Evolutionary conservation across 2,329 filamentous ascomycete species (phyloP), one percentile per base, ranked within the genome.

Genomic region (Ceratocystis eucalypticola): DNA sequence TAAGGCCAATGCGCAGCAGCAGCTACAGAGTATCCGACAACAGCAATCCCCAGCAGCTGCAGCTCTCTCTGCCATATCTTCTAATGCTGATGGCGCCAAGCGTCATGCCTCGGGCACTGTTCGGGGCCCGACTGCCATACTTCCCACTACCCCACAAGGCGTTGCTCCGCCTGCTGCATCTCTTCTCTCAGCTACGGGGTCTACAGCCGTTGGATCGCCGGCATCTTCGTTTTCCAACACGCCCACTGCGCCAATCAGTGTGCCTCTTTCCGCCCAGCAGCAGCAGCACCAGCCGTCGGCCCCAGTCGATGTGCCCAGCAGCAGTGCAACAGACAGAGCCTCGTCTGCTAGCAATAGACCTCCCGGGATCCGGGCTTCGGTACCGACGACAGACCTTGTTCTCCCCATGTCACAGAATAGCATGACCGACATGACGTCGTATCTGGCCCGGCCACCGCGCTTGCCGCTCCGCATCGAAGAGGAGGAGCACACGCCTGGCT

Each of bases 381-480:
- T 67, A n/a, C 63, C 63, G 12, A 63, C 66, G 46, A 30, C 63
- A 10, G 66, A 67, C 55, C 41, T 63, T 46, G 44, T 65, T 46
- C 63, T 77, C 50, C 76, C 80, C 69, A 74, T 81, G 62, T 76
- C 79, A 66, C 81, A 80, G 69, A 82, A 76, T 74, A 86, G 84
- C 71, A 75, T 86, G 70, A 84, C 84, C 70, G 83, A 84, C 70
- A 82, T 86, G 78, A 80, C 80, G 55, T 80, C 80, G 57, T 87
- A 86, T 72, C 76, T 83, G 72, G 79, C 81, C 67, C 82, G 88
- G n/a, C 93, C 93, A 59, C 93, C 93, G 63, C 88, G 93, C 68
- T 80, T 97, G 72, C 93, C 93, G 67, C 83, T 97, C 68, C 92
- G 93, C 65, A 96, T 97, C 71, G 91, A 95, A 72, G 90, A 96